These are phyloP conservation scores for Fusarium xyrophilum DNA, from an alignment of 2,329 filamentous ascomycete genomes.

Conservation along the genomic window DNA sequence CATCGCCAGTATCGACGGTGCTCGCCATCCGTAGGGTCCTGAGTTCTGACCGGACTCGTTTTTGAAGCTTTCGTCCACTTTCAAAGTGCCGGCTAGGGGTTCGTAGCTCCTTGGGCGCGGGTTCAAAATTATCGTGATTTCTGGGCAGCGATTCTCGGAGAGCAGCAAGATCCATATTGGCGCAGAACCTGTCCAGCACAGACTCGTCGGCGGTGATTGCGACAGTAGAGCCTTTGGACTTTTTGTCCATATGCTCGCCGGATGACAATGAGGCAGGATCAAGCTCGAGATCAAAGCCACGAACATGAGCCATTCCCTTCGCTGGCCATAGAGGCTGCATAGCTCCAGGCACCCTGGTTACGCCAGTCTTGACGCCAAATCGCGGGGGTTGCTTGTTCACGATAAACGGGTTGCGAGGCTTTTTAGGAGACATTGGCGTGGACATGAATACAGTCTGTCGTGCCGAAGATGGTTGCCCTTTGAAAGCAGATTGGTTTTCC, in stretches of 20 bases:
- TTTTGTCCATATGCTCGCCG: constrained; percentile 45
- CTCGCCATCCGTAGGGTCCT: constrained; percentile 39
- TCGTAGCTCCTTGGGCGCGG: constrained; percentile 58
- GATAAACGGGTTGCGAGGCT: constrained; percentile 43
- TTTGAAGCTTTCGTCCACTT: constrained; percentile 61
- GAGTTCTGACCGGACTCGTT: constrained; percentile 56
- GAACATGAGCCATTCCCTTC: constrained; percentile 68
- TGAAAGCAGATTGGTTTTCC: constrained; percentile 25
- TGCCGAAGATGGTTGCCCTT: constrained; percentile 38
- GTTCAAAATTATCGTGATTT: constrained; percentile 51
- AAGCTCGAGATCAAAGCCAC: constrained; percentile 49
- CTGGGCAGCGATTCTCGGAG: constrained; percentile 42
- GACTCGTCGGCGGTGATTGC: constrained; percentile 52
- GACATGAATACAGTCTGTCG: constrained; percentile 58
- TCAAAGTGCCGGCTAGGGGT: constrained; percentile 65
- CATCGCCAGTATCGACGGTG: constrained; percentile 17
- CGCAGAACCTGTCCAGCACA: constrained; percentile 47
- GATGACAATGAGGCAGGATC: not conserved
- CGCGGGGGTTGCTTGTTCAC: constrained; percentile 47
- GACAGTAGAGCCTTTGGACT: constrained; percentile 59
- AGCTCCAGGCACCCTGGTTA: constrained; percentile 69
- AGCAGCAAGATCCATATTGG: constrained; percentile 37
- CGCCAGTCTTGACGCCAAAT: constrained; percentile 54
- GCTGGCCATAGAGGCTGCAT: constrained; percentile 75
- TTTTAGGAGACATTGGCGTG: constrained; percentile 61